Evolutionary conservation across 306 rosid genomes (phyloP).

Genomic region (Vigna trinervia): DNA sequence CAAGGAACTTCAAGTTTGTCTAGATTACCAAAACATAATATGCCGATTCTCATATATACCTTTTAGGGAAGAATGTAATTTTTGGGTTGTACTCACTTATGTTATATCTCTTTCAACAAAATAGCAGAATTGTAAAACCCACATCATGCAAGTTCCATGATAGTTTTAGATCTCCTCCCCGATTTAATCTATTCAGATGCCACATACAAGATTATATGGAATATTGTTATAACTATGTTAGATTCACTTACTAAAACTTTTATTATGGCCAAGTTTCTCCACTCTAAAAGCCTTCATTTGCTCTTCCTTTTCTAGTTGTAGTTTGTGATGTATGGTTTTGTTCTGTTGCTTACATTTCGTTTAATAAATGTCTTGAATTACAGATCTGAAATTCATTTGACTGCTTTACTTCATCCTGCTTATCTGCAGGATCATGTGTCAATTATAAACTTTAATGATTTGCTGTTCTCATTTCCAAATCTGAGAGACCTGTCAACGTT

Average conservation of each 20-base stretch:
- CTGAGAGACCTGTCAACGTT: slow-evolving; percentile 6
- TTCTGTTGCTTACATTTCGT: slow-evolving; percentile 30
- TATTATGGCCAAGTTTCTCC: slow-evolving; percentile 11
- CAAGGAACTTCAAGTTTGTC: slow-evolving; percentile 26
- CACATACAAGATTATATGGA: slow-evolving; percentile 2
- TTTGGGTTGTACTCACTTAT: slow-evolving; percentile 14
- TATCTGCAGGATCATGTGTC: slow-evolving; percentile 16
- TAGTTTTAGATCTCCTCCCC: not conserved
- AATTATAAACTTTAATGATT: slow-evolving; percentile 5
- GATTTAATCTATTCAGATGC: not conserved
- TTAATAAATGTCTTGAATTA: slow-evolving; percentile 12
- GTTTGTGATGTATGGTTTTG: slow-evolving; percentile 1
- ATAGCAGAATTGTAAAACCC: slow-evolving; percentile 23
- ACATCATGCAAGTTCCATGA: slow-evolving; percentile 7
- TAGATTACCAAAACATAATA: slow-evolving; percentile 18
- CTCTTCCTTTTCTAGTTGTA: not conserved
- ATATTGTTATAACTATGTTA: slow-evolving; percentile 12
- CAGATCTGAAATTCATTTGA: slow-evolving; percentile 1
- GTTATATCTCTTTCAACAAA: slow-evolving; percentile 9
- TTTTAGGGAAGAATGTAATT: slow-evolving; percentile 29
- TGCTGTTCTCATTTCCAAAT: slow-evolving; percentile 10
- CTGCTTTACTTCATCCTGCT: slow-evolving; percentile 5
- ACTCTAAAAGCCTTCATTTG: not conserved
- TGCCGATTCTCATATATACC: slow-evolving; percentile 9
- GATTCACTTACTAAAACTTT: slow-evolving; percentile 26